These are phyloP conservation scores for Curvularia lunata DNA, from an alignment of 2,329 filamentous ascomycete genomes.

Conservation along the genomic window DNA sequence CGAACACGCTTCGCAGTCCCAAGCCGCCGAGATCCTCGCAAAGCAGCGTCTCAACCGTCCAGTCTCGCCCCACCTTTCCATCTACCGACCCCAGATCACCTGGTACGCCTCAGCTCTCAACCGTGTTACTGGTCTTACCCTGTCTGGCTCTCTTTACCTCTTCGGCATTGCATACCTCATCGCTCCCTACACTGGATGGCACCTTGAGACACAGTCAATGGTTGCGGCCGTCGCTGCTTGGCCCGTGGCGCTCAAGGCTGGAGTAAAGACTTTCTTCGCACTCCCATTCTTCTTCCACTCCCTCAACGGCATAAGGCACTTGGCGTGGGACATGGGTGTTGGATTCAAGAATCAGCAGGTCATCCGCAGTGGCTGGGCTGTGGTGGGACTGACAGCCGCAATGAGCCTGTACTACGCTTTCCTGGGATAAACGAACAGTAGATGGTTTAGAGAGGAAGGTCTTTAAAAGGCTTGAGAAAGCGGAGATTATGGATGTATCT, in stretches of 20 bases:
- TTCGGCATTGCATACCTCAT: constrained; percentile 82
- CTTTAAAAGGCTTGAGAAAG: neutral
- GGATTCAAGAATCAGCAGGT: constrained; percentile 69
- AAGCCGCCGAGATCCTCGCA: constrained; percentile 71
- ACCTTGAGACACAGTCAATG: constrained; percentile 68
- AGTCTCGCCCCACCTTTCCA: constrained; percentile 80
- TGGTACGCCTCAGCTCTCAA: constrained; percentile 79
- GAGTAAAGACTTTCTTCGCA: constrained; percentile 64
- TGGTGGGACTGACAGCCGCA: constrained; percentile 62
- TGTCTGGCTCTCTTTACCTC: constrained; percentile 77
- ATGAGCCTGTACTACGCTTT: constrained; percentile 42
- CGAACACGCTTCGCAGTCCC: constrained; percentile 61
- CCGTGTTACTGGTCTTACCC: constrained; percentile 79
- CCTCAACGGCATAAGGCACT: constrained; percentile 73
- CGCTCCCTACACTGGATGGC: constrained; percentile 75
- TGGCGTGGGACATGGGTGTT: constrained; percentile 71
- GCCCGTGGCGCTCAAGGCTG: constrained; percentile 64
- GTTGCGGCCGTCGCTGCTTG: constrained; percentile 69
- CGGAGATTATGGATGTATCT: neutral
- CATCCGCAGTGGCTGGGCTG: constrained; percentile 68
- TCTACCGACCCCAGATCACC: constrained; percentile 87
- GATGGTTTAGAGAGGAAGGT: neutral
- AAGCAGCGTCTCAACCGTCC: constrained; percentile 82
- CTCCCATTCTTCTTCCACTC: constrained; percentile 72
- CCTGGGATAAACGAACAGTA: constrained; percentile 13